phyloP scores from a whole-genome alignment of 2,329 filamentous ascomycete species.

The Pestalotiopsis sp. region DNA sequence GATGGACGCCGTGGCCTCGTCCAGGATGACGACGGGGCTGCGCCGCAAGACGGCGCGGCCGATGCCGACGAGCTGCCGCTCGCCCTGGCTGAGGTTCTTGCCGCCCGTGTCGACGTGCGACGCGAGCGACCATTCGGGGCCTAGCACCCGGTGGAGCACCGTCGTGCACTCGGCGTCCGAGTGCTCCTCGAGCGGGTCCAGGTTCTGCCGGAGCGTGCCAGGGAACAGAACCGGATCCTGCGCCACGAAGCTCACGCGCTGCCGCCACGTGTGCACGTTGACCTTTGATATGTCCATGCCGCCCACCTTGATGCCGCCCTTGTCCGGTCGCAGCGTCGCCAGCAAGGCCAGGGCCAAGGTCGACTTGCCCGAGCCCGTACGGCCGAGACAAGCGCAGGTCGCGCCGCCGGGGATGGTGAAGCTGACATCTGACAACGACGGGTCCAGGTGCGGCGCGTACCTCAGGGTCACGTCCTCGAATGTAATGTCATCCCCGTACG shows the following conservation, averaged over 20 bases:
- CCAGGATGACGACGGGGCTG: conserved; percentile 64
- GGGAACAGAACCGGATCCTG: conserved; percentile 67
- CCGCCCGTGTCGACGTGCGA: conserved; percentile 62
- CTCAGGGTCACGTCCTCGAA: conserved; percentile 79
- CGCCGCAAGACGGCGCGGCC: conserved; percentile 62
- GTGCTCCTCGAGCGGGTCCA: conserved; percentile 68
- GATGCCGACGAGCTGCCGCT: conserved; percentile 65
- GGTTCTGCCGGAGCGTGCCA: conserved; percentile 62
- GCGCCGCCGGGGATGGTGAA: conserved; percentile 72
- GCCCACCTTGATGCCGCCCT: conserved; percentile 58
- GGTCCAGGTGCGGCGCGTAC: conserved; percentile 78
- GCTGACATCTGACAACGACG: conserved; percentile 68
- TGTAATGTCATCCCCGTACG: conserved; percentile 69
- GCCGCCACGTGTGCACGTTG: conserved; percentile 58
- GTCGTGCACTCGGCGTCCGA: conserved; percentile 53
- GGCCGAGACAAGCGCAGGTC: conserved; percentile 72
- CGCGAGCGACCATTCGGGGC: conserved; percentile 47
- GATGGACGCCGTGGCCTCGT: conserved; percentile 68
- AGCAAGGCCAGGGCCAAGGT: conserved; percentile 67
- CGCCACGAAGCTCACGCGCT: conserved; percentile 64
- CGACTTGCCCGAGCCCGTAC: conserved; percentile 87
- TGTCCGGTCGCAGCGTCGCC: conserved; percentile 54
- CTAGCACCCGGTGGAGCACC: conserved; percentile 63
- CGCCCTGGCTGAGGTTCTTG: conserved; percentile 65
- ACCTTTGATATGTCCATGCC: conserved; percentile 53